These are phyloP conservation scores for Fusarium cyanostomum DNA, from an alignment of 2,329 filamentous ascomycete genomes.

Conservation along the genomic window DNA sequence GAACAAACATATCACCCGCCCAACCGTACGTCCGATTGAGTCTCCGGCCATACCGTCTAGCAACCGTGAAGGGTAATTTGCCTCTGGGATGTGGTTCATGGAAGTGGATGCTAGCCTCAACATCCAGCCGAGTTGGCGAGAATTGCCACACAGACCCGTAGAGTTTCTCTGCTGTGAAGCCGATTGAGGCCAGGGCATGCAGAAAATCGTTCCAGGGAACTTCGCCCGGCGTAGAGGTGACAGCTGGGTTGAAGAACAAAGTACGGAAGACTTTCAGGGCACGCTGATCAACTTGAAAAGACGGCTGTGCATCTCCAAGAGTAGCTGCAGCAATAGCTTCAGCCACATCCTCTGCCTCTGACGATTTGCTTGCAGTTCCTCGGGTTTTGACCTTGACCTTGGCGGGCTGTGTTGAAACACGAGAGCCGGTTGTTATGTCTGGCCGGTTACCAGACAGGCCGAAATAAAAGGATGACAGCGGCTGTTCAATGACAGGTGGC, in stretches of 20 bases:
- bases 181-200: conserved; percentile 59
- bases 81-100: conserved; percentile 66
- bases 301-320: not conserved
- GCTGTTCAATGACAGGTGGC: conserved; percentile 19
- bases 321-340: not conserved
- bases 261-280: conserved; percentile 49
- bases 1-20: conserved; percentile 56
- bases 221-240: conserved; percentile 55
- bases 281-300: conserved; percentile 44
- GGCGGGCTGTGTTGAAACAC: not conserved
- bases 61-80: conserved; percentile 60
- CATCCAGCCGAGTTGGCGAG: conserved; percentile 52
- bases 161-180: conserved; percentile 64
- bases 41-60: conserved; percentile 58
- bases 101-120: conserved; percentile 63
- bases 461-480: conserved; percentile 41
- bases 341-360: not conserved
- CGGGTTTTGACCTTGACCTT: conserved; percentile 38
- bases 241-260: conserved; percentile 54
- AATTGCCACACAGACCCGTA: conserved; percentile 72
- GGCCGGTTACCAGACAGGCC: not conserved
- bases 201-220: conserved; percentile 64
- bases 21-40: conserved; percentile 62
- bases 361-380: not conserved
- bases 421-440: not conserved